These are phyloP conservation scores for Melampsora occidentalis DNA, from an alignment of 1,284 basidiomycete species.

Conservation along the genomic window DNA sequence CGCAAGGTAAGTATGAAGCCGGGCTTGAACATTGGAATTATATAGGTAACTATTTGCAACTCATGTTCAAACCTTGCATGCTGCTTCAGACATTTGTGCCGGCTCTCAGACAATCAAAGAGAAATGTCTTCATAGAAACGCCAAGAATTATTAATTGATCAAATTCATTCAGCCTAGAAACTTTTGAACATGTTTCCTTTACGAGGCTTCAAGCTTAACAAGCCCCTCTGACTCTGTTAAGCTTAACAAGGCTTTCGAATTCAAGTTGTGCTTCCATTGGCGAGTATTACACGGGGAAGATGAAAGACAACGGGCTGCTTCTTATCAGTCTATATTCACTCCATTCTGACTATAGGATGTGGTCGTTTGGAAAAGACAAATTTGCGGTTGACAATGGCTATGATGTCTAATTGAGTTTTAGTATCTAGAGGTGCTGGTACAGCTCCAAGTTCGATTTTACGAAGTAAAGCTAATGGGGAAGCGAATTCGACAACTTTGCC, in stretches of 20 bases:
- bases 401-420: constrained; percentile 25
- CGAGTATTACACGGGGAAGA: no score
- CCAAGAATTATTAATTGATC: no score
- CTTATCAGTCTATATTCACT: neutral
- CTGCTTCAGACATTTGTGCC: no score
- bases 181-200: no score
- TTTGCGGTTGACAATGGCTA: constrained; percentile 30
- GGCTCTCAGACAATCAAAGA: no score
- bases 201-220: no score
- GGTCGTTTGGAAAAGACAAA: constrained; percentile 39
- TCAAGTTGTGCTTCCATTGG: no score
- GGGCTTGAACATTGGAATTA: neutral
- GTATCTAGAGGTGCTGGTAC: neutral
- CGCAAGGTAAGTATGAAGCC: constrained; percentile 44
- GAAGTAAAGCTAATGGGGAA: constrained; percentile 26
- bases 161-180: no score
- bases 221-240: no score
- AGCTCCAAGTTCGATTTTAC: neutral
- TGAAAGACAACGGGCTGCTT: no score
- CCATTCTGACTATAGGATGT: constrained; percentile 30
- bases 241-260: no score
- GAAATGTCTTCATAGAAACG: no score
- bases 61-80: neutral
- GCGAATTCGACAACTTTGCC: constrained; percentile 27
- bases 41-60: neutral